Evolutionary conservation across 345 rosid species (phyloP), one percentile per base, ranked within the genome.

Genomic region (Brassica incana): DNA sequence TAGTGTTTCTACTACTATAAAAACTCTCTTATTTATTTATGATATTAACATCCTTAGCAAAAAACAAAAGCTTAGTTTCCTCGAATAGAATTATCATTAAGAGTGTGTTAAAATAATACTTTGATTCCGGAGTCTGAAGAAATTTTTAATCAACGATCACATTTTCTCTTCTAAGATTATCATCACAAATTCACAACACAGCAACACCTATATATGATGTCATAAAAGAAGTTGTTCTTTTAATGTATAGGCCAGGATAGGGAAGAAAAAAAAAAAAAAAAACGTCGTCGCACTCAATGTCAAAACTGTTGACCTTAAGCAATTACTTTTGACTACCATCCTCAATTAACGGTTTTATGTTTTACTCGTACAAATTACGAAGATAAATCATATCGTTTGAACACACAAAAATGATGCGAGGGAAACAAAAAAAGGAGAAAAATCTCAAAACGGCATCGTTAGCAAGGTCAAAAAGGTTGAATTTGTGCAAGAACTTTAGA

Each of bases 391-490:
- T 52, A 1, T 52, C 18, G 58, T 52, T n/a, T n/a, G 15, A 14
- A 52, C 58, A 14, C 58, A 48, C 56, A 48, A 48, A 52, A 15
- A 52, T 52, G 20, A 5, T 52, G 58, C 5, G 56, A 14, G 56
- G 11, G 50, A 9, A 9, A 9, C 12, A 10, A 10, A 9, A 40
- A 36, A 43, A 3, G 10, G 50, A 38, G 45, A 38, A 38, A 38
- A 8, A 1, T 8, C 10, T 2, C 50, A 43, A 48, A 52, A 52
- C 58, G 58, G 58, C 20, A 69, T 38, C 76, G 79, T 75, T 27
- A 7, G 29, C 0, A 43, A n/a, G 18, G 81, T 81, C 73, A 75
- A 72, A 61, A 35, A 52, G 59, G 18, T 86, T 83, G 88, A 86
- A 87, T 72, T 69, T 77, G 20, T 27, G 27, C 15, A 25, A 71